Evolutionary conservation across 352 stramenopile species (phyloP).

Genomic region (Pythium inflatum): DNA sequence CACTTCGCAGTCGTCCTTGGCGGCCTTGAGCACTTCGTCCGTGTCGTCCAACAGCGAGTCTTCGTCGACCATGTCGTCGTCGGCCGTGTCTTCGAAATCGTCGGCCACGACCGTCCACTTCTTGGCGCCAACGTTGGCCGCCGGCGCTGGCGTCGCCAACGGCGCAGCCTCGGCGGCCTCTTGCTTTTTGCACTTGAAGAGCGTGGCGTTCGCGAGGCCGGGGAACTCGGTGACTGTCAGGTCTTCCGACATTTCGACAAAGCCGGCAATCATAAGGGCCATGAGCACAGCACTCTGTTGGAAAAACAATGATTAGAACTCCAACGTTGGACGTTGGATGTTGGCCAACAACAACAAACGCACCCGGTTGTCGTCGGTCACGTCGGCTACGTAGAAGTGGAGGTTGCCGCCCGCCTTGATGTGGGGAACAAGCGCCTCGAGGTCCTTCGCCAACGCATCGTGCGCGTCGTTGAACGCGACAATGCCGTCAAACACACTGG

Average conservation of each 20-base stretch:
- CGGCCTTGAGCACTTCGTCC: conserved; percentile 77
- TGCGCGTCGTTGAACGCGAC: conserved; percentile 63
- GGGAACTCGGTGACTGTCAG: conserved; percentile 46
- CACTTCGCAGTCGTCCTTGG: conserved; percentile 72
- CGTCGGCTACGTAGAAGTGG: conserved; percentile 58
- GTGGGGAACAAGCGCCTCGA: conserved; percentile 49
- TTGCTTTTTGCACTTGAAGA: conserved; percentile 72
- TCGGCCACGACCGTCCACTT: conserved; percentile 79
- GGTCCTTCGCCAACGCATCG: conserved; percentile 45
- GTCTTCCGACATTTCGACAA: conserved; percentile 58
- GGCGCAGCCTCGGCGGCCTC: conserved; percentile 53
- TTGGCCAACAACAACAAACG: not conserved
- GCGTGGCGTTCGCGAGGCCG: conserved; percentile 40
- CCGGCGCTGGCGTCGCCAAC: conserved; percentile 47
- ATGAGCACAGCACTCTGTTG: conserved; percentile 64
- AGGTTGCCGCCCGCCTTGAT: conserved; percentile 58
- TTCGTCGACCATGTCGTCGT: conserved; percentile 81
- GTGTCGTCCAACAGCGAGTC: conserved; percentile 84
- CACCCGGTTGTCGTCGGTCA: conserved; percentile 67
- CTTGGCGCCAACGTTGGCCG: conserved; percentile 41
- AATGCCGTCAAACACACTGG: conserved; percentile 52
- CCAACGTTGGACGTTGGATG: not conserved
- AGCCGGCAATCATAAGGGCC: conserved; percentile 79
- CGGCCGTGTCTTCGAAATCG: conserved; percentile 50
- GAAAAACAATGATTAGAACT: conserved; percentile 8